Base-by-base conservation (phyloP, 208 protist genomes). In the Wallacemonas sp. region DNA sequence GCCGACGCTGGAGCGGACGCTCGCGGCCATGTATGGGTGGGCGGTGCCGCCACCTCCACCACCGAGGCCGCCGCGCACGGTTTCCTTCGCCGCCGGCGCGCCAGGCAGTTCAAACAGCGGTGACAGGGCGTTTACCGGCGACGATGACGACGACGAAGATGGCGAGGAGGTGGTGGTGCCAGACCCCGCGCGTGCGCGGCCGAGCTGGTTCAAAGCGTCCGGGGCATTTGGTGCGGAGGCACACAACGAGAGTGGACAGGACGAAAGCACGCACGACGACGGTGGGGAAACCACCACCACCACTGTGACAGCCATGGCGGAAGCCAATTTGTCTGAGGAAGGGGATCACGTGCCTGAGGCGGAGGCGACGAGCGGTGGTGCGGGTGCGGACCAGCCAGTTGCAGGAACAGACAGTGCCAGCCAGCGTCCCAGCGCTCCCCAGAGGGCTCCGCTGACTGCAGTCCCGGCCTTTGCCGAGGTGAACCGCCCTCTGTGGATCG, bases 1-100 rank as follows among this genome's bases (percentile, higher is more conserved):
- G 4, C 65, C 66, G 21, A 78, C 86, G 33, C 73, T 88, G 42
- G 70, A 91, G 48, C 74, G 74, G 10, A 66, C 73, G 8, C 45
- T 88, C 30, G 52, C 65, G n/a, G 46, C 63, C 32, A 94, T 94
- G 84, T 94, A 85, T 50, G 87, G 87, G 17, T 92, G 82, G 73
- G 68, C 75, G 15, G 72, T 87, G 13, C 53, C 60, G 8, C 84
- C 84, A 13, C 55, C 70, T 19, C 48, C 68, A 53, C 79, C 66
- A 52, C 66, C 73, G 12, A 30, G 58, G 17, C 37, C 44, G 8
- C 34, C 50, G 33, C 42, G 36, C 13, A 63, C 72, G 32, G 33
- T 57, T 9, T 33, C 29, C 62, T 78, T 53, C 73, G 42, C 27
- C 33, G 66, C 21, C 44, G 68, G 27, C 24, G 26, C 22, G 26